phyloP scores from a whole-genome alignment of 495 filamentous ascomycete species.

The Aspergillus incahuasiensis region DNA sequence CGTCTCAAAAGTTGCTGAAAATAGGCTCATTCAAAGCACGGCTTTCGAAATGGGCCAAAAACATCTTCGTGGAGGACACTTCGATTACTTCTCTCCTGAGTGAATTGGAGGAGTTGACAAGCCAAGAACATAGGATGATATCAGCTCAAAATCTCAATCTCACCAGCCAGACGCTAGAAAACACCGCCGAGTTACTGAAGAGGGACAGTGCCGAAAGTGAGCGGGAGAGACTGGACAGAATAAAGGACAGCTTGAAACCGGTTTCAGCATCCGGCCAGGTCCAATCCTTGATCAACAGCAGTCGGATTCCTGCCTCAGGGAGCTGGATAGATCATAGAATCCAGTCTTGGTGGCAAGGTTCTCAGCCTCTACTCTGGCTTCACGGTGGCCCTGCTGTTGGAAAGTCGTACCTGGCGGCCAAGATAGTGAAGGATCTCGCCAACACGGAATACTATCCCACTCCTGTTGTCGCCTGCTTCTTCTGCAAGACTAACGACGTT shows the following conservation, averaged over 20 bases:
- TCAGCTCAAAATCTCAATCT: background rate
- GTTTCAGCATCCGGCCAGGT: background rate
- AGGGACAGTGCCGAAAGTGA: background rate
- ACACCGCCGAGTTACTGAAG: background rate
- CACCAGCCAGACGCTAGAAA: background rate
- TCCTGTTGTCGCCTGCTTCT: slow-evolving; percentile 25
- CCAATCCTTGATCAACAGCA: background rate
- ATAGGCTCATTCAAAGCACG: slow-evolving; percentile 12
- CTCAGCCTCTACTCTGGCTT: slow-evolving; percentile 26
- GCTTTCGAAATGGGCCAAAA: slow-evolving; percentile 10
- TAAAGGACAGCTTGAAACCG: background rate
- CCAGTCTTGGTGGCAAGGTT: background rate
- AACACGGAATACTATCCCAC: background rate
- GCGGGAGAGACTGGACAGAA: background rate
- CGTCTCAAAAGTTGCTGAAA: slow-evolving; percentile 16
- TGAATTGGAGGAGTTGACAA: background rate
- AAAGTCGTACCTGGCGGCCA: slow-evolving; percentile 29
- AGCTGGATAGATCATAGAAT: background rate
- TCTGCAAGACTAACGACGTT: slow-evolving; percentile 27
- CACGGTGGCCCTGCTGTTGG: slow-evolving; percentile 29
- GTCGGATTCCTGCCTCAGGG: background rate
- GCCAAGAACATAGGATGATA: background rate
- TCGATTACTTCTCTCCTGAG: background rate
- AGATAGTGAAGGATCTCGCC: slow-evolving; percentile 17
- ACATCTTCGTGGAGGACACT: slow-evolving; percentile 5